phyloP scores from a whole-genome alignment of 2,329 filamentous ascomycete genomes.

The Trichothecium roseum region DNA sequence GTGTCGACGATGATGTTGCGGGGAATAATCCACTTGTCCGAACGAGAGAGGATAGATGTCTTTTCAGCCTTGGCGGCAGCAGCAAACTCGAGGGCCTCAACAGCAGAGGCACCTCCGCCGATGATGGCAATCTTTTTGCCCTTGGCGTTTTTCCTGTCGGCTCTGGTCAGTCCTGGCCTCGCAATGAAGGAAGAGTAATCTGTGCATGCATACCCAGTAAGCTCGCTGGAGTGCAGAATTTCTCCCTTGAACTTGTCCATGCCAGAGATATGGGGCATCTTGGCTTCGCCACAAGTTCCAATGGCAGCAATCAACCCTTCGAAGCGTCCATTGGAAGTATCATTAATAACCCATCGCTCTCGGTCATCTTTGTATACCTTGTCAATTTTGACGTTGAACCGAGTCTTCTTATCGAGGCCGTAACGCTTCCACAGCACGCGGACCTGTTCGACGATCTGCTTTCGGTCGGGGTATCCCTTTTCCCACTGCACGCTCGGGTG shows the following conservation, averaged over 20 bases:
- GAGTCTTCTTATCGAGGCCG: conserved; percentile 57
- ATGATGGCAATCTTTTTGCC: conserved; percentile 69
- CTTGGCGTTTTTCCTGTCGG: conserved; percentile 49
- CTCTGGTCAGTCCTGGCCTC: accelerated
- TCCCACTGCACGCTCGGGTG: conserved; percentile 69
- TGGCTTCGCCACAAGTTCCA: conserved; percentile 70
- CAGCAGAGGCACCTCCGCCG: conserved; percentile 69
- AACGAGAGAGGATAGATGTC: conserved; percentile 63
- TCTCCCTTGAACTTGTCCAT: conserved; percentile 62
- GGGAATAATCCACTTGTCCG: conserved; percentile 82
- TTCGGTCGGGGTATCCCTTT: conserved; percentile 64
- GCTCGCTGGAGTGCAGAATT: conserved; percentile 64
- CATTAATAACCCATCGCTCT: conserved; percentile 70
- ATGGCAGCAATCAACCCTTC: conserved; percentile 71
- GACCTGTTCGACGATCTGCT: conserved; percentile 67
- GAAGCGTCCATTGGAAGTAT: conserved; percentile 58
- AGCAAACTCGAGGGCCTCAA: conserved; percentile 76
- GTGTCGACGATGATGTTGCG: conserved; percentile 66
- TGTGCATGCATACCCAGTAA: conserved; percentile 43
- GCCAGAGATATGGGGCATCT: conserved; percentile 60
- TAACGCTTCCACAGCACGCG: conserved; percentile 66
- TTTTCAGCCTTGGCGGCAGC: conserved; percentile 54
- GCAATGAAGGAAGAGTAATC: neutral
- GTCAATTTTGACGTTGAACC: conserved; percentile 59
- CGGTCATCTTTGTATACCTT: conserved; percentile 58